A percentile compares a stretch with the other conserved stretches of the same genome.
These are phyloP conservation scores for Paramecium pentaurelia DNA, from an alignment of 73 alveolate species.

Conservation along the genomic window DNA sequence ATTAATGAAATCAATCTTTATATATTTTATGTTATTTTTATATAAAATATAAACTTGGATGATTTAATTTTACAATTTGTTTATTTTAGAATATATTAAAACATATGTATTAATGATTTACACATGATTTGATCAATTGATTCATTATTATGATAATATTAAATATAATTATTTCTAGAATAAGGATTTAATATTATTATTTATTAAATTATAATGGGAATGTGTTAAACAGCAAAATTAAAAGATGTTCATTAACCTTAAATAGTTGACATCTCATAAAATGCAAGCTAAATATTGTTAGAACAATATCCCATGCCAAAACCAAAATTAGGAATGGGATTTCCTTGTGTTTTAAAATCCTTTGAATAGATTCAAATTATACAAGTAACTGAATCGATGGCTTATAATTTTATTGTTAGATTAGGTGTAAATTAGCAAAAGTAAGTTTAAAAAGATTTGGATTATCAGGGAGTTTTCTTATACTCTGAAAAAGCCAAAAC, in stretches of 20 bases:
- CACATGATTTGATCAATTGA: not conserved
- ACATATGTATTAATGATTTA: not conserved
- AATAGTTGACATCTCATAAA: not conserved
- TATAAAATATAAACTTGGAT: too few species aligned
- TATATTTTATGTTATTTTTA: not conserved
- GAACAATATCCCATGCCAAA: not conserved
- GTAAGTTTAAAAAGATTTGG: not conserved
- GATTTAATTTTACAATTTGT: not conserved
- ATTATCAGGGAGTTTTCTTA: not conserved
- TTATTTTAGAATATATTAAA: too few species aligned
- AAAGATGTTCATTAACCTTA: not conserved
- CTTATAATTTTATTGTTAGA: slow-evolving; percentile 21
- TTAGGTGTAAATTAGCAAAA: not conserved
- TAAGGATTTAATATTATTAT: not conserved
- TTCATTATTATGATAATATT: not conserved
- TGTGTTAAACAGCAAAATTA: not conserved
- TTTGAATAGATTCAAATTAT: not conserved
- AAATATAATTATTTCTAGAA: not conserved
- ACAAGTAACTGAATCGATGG: slow-evolving; percentile 7
- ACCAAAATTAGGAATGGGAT: not conserved
- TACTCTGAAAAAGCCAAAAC: not conserved
- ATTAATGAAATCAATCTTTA: not conserved
- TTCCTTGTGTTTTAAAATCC: not conserved
- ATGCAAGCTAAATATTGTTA: not conserved
- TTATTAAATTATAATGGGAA: not conserved